Evolutionary conservation across 1,284 basidiomycete genomes (phyloP), one percentile per base, ranked within the genome.

Genomic region (Earliella scabrosa): DNA sequence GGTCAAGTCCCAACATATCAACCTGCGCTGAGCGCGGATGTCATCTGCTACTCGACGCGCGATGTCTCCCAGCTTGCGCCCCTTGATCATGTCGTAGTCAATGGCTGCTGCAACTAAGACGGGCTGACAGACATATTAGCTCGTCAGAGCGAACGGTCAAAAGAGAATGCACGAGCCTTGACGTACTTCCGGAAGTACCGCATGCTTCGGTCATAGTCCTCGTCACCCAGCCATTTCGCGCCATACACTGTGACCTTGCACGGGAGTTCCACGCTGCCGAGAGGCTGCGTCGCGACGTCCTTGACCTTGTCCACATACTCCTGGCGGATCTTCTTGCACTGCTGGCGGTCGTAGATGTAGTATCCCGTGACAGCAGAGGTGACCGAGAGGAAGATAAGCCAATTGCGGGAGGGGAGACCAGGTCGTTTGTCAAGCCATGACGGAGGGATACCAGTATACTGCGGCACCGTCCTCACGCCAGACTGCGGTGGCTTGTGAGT

Each of bases 141-240:
- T 16, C 43, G 26, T 31, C 38, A 43, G 57, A 52, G 39, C 10
- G 26, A 56, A 54, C 52, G 40, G 47, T n/a, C n/a, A 43, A 54
- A 50, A 48, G 27, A 7, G 29, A 7, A 31, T 65, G 39, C 31
- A 50, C 78, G 66, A 66, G 97, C 95, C 89, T 97, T 97, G 79
- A 98, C 86, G 75, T 97, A 98, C 78, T 92, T 94, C 70, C 92
- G 88, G 77, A 98, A 99, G 79, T 93, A 95, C 71, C 81, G 86
- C 68, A 93, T 76, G 51, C 87, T 85, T 60, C 92, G 86, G 70
- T 95, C 88, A 63, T 87, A 86, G 69, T 98, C 95, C 67, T 97
- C 94, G 72, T 99, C 97, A 45, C 93, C 95, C 1, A 96, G 95
- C 85, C 95, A 97, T 70, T 92, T 92, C 35, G 86, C 85, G 27